phyloP scores from a whole-genome alignment of 371 early-diverging fungal genomes.

The Phascolomyces articulosus region DNA sequence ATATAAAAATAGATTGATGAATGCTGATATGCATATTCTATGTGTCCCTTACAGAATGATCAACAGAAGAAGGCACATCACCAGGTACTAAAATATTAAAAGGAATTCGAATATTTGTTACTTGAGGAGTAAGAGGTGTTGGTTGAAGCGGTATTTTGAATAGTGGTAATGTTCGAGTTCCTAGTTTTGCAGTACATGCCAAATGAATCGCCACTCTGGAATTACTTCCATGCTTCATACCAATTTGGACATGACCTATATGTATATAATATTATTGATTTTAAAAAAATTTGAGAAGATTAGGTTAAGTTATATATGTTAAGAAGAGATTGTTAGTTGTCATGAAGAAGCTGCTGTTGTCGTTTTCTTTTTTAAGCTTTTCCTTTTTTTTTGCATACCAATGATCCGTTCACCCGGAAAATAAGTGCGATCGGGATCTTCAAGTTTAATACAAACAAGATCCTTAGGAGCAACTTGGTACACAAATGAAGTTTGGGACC shows the following conservation, averaged over 20 bases:
- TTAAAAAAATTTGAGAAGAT: neutral
- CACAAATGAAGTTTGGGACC: constrained; percentile 16
- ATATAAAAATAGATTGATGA: no score
- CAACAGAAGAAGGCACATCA: constrained; percentile 24
- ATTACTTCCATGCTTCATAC: neutral
- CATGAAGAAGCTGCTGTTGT: no score
- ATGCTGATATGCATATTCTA: no score
- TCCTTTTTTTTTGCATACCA: neutral
- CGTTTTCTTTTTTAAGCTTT: no score
- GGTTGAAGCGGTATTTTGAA: constrained; percentile 16
- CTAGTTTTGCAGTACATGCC: constrained; percentile 19
- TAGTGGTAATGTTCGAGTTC: constrained; percentile 11
- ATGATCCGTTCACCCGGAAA: constrained; percentile 23
- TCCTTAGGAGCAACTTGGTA: constrained; percentile 12
- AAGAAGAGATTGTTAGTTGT: no score
- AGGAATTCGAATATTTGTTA: constrained; percentile 2
- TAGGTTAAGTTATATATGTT: neutral
- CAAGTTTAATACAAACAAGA: constrained; percentile 17
- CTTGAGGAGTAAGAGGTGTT: constrained; percentile 7
- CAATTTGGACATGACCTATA: constrained; percentile 14
- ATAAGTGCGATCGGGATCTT: constrained; percentile 16
- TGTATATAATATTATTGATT: neutral
- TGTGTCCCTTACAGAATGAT: constrained; percentile 18
- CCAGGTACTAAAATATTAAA: constrained; percentile 24
- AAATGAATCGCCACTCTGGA: constrained; percentile 20